These are phyloP conservation scores for Cercospora beticola DNA, from an alignment of 2,329 filamentous ascomycete species.

Conservation along the genomic window DNA sequence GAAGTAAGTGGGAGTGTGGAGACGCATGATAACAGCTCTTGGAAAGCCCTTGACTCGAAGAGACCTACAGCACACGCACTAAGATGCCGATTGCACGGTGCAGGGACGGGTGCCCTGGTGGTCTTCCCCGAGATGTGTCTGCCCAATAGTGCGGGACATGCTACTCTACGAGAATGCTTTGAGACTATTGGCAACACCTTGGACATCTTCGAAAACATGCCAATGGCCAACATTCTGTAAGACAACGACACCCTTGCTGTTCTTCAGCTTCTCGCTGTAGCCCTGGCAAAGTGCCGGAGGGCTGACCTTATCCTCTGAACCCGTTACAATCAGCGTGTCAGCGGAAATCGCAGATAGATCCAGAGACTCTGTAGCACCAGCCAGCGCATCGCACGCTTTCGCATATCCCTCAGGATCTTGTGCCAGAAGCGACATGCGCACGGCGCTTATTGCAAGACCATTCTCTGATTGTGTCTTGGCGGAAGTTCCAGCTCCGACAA, in stretches of 20 bases:
- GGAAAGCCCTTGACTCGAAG: not conserved
- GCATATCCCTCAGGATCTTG: conserved; percentile 57
- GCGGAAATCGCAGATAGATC: conserved; percentile 37
- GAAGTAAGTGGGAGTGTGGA: not conserved
- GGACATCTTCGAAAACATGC: conserved; percentile 52
- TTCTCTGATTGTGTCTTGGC: conserved; percentile 40
- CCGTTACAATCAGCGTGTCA: conserved; percentile 45
- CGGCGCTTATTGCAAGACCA: conserved; percentile 45
- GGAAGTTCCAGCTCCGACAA: conserved; percentile 43
- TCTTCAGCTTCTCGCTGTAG: conserved; percentile 34
- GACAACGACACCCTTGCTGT: conserved; percentile 34
- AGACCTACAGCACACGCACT: not conserved
- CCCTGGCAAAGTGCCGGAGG: conserved; percentile 40
- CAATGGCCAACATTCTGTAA: conserved; percentile 52
- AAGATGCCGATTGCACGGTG: not conserved
- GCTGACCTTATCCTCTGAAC: conserved; percentile 48
- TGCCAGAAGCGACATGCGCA: conserved; percentile 47
- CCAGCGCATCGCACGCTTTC: conserved; percentile 54
- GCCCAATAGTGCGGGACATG: not conserved
- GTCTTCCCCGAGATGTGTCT: not conserved
- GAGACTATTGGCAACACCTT: conserved; percentile 39
- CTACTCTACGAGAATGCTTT: not conserved
- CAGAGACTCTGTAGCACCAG: conserved; percentile 39
- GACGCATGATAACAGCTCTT: not conserved
- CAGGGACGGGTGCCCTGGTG: no score